Conservation (phyloP, 148 eudicot genomes). For the Camellia sinensis region DNA sequence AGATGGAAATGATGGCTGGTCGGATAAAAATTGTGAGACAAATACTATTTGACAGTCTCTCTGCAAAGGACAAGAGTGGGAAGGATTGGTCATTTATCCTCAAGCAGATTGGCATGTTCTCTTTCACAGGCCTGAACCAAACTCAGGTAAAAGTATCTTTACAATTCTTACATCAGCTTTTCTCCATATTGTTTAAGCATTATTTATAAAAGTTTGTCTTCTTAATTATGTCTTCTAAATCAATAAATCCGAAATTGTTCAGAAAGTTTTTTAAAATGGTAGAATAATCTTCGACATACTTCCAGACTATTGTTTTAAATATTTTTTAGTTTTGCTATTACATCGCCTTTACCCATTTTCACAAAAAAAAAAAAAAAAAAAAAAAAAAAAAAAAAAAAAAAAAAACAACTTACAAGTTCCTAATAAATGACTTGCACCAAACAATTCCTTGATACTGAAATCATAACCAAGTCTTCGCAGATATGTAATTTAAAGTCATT, state of each 20-base stretch:
- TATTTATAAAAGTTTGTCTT: not conserved
- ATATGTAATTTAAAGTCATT: not conserved
- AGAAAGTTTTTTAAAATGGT: not conserved
- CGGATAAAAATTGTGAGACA: slow-evolving; percentile 74
- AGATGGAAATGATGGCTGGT: slow-evolving; percentile 94
- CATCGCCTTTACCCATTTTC: not conserved
- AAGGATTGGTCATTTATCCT: slow-evolving; percentile 96
- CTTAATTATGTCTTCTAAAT: not conserved
- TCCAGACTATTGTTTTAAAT: not conserved
- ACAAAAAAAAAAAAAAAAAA: not conserved
- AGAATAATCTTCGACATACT: not conserved
- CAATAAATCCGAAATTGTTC: not conserved
- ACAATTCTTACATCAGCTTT: not conserved
- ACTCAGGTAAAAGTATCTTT: slow-evolving; percentile 55
- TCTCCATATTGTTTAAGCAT: not conserved
- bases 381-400: not conserved
- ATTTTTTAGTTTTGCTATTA: not conserved
- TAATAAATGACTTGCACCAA: not conserved
- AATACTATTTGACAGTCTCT: slow-evolving; percentile 61
- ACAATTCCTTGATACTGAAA: not conserved
- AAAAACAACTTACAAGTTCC: not conserved
- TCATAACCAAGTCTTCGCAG: not conserved
- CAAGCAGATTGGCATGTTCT: slow-evolving; percentile 91
- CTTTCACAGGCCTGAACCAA: slow-evolving; percentile 86
- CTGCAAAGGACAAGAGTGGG: slow-evolving; percentile 70